Conservation (phyloP, 768 basidiomycete species). For the Lactarius psammicola region DNA sequence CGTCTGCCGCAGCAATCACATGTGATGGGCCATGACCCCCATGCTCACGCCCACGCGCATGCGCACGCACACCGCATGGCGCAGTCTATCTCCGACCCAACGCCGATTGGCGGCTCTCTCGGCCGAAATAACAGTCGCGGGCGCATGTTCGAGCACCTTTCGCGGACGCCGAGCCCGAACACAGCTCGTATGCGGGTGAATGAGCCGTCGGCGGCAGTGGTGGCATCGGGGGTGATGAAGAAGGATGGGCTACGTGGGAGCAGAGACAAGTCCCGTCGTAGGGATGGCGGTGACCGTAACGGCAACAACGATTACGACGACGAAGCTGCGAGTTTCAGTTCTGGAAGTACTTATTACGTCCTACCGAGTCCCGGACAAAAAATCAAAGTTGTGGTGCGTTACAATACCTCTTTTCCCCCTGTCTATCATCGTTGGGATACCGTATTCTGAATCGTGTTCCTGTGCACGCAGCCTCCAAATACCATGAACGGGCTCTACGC, state of each 20-base stretch:
- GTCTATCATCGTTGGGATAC: neutral
- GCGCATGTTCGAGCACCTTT: slow-evolving; percentile 24
- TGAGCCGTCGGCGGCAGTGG: neutral
- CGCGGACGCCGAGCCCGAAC: slow-evolving; percentile 25
- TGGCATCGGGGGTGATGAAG: neutral
- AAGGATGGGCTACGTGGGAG: slow-evolving; percentile 9
- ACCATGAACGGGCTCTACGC: slow-evolving; percentile 21
- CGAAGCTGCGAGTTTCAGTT: slow-evolving; percentile 48
- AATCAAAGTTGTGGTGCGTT: slow-evolving; percentile 71
- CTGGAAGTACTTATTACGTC: slow-evolving; percentile 74
- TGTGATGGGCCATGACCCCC: neutral
- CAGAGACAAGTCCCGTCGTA: slow-evolving; percentile 11
- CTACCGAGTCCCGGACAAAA: slow-evolving; percentile 71
- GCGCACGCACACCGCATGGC: slow-evolving; percentile 17
- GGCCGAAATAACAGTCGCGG: slow-evolving; percentile 17
- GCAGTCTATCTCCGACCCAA: slow-evolving; percentile 29
- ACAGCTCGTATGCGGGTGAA: slow-evolving; percentile 11
- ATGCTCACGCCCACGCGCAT: neutral
- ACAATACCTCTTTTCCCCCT: slow-evolving; percentile 1
- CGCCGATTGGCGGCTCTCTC: slow-evolving; percentile 20
- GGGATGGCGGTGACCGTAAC: neutral
- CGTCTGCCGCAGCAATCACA: neutral
- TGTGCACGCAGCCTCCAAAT: slow-evolving; percentile 12
- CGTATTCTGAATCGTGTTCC: neutral
- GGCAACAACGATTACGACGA: slow-evolving; percentile 29